A percentile compares a stretch with the other conserved stretches of the same genome.
phyloP scores from a whole-genome alignment of 768 basidiomycete genomes.

The Podaxis rugospora region DNA sequence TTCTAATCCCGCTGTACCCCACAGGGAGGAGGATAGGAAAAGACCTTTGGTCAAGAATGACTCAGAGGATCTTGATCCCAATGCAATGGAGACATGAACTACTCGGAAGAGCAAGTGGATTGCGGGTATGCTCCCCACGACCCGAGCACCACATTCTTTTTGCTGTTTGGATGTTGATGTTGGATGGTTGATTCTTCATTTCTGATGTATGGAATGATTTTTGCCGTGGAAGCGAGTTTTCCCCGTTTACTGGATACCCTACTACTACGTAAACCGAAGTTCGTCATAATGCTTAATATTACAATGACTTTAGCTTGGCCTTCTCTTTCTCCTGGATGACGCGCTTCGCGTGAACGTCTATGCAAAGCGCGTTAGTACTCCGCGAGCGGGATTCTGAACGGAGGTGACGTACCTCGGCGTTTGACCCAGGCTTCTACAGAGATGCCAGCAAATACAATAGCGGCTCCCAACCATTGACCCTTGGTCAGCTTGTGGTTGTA shows the following conservation, averaged over 20 bases:
- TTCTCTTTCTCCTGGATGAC: constrained; percentile 82
- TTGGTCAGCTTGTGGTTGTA: constrained; percentile 81
- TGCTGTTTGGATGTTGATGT: neutral
- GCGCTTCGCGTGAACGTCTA: constrained; percentile 78
- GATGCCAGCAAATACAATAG: constrained; percentile 91
- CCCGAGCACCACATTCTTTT: neutral
- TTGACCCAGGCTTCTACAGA: constrained; percentile 92
- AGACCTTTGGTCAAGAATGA: constrained; percentile 36
- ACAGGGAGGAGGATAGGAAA: constrained; percentile 44
- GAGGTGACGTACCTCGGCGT: constrained; percentile 57
- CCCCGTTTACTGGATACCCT: constrained; percentile 8
- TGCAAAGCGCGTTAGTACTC: neutral
- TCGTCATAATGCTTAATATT: constrained; percentile 23
- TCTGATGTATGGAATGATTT: neutral
- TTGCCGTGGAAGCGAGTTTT: neutral
- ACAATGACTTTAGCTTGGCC: constrained; percentile 76
- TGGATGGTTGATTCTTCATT: neutral
- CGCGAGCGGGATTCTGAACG: constrained; percentile 10
- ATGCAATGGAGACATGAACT: constrained; percentile 47
- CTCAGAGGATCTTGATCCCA: constrained; percentile 30
- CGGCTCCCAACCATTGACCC: constrained; percentile 94
- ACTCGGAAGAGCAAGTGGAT: neutral
- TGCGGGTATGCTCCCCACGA: neutral
- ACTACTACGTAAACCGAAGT: neutral
- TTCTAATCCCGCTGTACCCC: constrained; percentile 5